Conservation (phyloP, 495 filamentous ascomycete species). For the Trichocladium uniseriatum region DNA sequence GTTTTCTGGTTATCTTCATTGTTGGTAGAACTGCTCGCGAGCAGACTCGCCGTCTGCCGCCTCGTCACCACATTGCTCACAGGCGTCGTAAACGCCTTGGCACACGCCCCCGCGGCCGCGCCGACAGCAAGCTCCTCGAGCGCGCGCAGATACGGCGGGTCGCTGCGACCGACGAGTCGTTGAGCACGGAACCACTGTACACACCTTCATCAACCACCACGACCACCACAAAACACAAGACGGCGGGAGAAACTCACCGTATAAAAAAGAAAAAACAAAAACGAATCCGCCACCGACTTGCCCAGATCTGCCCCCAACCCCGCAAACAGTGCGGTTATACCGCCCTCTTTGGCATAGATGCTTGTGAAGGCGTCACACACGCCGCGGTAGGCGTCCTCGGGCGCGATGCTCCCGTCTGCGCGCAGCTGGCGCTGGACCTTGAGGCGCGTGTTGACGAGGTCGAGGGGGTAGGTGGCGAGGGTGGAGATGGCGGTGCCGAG, state of each 20-base stretch:
- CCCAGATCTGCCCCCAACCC: conserved; percentile 63
- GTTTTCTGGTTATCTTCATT: neutral
- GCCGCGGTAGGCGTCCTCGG: conserved; percentile 43
- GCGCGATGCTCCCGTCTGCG: conserved; percentile 25
- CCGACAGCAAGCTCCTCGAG: conserved; percentile 71
- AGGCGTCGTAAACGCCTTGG: conserved; percentile 72
- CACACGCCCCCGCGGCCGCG: conserved; percentile 65
- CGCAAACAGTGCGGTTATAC: conserved; percentile 59
- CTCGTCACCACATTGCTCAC: conserved; percentile 75
- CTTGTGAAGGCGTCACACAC: conserved; percentile 59
- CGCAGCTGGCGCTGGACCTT: conserved; percentile 66
- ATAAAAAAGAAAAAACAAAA: conserved; percentile 81
- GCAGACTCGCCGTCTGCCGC: conserved; percentile 60
- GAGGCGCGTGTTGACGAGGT: conserved; percentile 74
- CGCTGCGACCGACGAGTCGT: conserved; percentile 32
- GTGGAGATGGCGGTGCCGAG: conserved; percentile 74
- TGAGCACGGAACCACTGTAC: conserved; percentile 43
- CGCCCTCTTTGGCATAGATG: conserved; percentile 66
- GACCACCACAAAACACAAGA: too few relatives aligned
- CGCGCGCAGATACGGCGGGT: conserved; percentile 47
- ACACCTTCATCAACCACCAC: neutral
- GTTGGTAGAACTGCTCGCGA: conserved; percentile 8
- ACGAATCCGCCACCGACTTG: conserved; percentile 66
- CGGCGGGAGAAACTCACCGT: too few relatives aligned
- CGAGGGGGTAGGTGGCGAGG: conserved; percentile 70